Evolutionary conservation across 805 yeast species (phyloP).

Genomic region (Kuraishia piskuri): DNA sequence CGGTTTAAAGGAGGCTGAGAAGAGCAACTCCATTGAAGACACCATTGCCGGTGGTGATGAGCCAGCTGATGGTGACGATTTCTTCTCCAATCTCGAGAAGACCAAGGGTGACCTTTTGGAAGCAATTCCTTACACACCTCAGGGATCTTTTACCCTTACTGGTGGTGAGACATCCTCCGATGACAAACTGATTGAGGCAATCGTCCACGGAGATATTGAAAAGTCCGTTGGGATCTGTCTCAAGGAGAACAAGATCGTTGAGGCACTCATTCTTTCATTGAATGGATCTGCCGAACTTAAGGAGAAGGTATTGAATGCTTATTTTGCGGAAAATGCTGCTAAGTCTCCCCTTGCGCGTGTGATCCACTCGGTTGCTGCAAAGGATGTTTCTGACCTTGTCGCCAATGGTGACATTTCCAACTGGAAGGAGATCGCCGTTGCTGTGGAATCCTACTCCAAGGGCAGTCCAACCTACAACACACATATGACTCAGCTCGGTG

Average conservation of each 20-base stretch:
- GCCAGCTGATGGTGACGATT: constrained; percentile 29
- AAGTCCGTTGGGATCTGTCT: constrained; percentile 65
- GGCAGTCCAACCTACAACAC: constrained; percentile 40
- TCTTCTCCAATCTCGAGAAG: constrained; percentile 24
- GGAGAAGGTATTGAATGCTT: constrained; percentile 61
- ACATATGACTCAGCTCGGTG: constrained; percentile 65
- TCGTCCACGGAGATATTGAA: constrained; percentile 55
- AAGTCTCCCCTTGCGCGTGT: constrained; percentile 60
- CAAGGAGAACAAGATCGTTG: constrained; percentile 52
- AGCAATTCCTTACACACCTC: constrained; percentile 31
- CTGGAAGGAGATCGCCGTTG: constrained; percentile 78
- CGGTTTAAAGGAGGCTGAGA: constrained; percentile 4
- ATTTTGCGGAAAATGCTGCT: constrained; percentile 48
- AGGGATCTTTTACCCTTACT: constrained; percentile 41
- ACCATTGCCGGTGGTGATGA: constrained; percentile 1
- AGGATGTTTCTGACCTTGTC: constrained; percentile 58
- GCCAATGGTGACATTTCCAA: constrained; percentile 65
- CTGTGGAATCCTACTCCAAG: constrained; percentile 49
- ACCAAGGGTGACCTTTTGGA: constrained; percentile 5
- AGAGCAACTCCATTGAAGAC: constrained; percentile 4
- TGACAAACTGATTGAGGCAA: constrained; percentile 36
- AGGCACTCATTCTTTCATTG: constrained; percentile 77
- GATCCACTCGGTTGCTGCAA: constrained; percentile 53
- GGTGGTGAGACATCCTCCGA: constrained; percentile 23
- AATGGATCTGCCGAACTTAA: constrained; percentile 56